Evolutionary conservation across 345 rosid species (phyloP).

Genomic region (Tarenaya hassleriana): DNA sequence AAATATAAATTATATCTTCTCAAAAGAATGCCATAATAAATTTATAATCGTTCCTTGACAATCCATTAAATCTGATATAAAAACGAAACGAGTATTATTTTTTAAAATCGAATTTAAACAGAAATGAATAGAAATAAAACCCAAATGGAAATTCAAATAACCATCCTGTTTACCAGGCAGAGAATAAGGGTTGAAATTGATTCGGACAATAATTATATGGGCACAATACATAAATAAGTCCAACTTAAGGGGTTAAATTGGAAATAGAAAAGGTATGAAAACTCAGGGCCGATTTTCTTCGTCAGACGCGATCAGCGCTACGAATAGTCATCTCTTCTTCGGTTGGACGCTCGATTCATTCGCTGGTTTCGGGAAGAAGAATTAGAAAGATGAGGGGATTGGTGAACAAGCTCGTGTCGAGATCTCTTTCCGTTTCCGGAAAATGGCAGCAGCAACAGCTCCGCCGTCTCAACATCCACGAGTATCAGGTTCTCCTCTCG

Average conservation of each 20-base stretch:
- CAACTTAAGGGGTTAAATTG: not conserved
- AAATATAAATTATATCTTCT: too few species aligned
- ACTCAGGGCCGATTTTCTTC: not conserved
- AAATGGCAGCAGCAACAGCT: slow-evolving; percentile 92
- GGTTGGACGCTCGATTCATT: too few species aligned
- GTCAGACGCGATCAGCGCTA: slow-evolving; percentile 23
- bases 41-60: too few species aligned
- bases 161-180: too few species aligned
- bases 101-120: too few species aligned
- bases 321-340: slow-evolving; percentile 3
- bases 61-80: too few species aligned
- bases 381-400: slow-evolving; percentile 54
- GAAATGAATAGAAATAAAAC: too few species aligned
- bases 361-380: slow-evolving; percentile 5
- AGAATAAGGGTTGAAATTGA: too few species aligned
- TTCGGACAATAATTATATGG: too few species aligned
- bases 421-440: slow-evolving; percentile 72
- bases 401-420: slow-evolving; percentile 62
- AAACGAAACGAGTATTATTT: too few species aligned
- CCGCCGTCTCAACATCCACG: slow-evolving; percentile 97
- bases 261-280: not conserved
- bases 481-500: slow-evolving; percentile 62
- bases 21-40: too few species aligned
- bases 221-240: not conserved
- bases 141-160: too few species aligned